Percentiles rank a stretch among this genome's conserved stretches.
Conservation (phyloP, 176 grass and related monocot species). For the Oryza punctata region DNA sequence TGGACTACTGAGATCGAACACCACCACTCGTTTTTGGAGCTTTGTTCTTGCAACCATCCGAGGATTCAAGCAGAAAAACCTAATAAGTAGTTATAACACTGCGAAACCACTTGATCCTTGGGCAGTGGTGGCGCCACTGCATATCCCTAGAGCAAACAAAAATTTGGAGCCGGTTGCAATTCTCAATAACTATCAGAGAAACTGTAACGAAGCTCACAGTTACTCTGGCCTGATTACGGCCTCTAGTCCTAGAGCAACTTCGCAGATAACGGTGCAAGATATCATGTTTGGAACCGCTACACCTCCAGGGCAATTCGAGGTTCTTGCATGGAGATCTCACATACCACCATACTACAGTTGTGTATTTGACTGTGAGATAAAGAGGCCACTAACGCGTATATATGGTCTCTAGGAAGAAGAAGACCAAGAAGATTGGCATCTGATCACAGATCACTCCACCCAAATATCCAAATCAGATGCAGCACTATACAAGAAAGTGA, state of each 20-base stretch:
- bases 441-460: no score
- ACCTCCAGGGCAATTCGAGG: not conserved
- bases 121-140: not conserved
- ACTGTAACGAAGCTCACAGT: not conserved
- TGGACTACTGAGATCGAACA: conserved; percentile 11
- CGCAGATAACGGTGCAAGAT: not conserved
- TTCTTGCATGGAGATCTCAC: conserved; percentile 16
- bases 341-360: conserved; percentile 32
- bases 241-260: no score
- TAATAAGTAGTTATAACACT: no score
- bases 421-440: no score
- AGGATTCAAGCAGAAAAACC: not conserved
- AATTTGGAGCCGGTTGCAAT: not conserved
- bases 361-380: not conserved
- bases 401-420: conserved; percentile 14
- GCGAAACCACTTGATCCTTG: not conserved
- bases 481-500: no score
- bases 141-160: no score
- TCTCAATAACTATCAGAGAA: not conserved
- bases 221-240: no score
- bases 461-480: no score
- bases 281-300: not conserved
- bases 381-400: not conserved
- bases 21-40: not conserved
- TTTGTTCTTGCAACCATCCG: not conserved